phyloP scores from a whole-genome alignment of 805 yeast genomes.

The Torulaspora maleeae region DNA sequence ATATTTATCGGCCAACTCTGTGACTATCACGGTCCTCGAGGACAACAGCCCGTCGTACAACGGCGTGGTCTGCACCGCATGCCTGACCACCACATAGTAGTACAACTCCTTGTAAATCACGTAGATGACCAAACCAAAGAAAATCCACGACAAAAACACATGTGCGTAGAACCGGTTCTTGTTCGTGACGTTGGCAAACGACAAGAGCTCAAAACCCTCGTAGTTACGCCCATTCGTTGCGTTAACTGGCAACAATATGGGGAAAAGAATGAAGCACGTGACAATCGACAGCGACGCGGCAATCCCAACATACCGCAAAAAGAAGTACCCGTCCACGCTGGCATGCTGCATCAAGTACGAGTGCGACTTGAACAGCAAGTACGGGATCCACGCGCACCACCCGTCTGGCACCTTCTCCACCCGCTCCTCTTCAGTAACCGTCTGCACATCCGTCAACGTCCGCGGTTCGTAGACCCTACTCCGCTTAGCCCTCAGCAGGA shows the following conservation, averaged over 20 bases:
- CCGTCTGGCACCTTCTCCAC: constrained; percentile 67
- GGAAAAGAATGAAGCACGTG: constrained; percentile 56
- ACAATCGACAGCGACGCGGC: constrained; percentile 49
- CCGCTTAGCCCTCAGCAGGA: constrained; percentile 58
- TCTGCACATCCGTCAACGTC: constrained; percentile 40
- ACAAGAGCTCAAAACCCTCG: constrained; percentile 58
- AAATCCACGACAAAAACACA: constrained; percentile 69
- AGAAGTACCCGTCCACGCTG: constrained; percentile 75
- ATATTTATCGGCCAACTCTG: constrained; percentile 54
- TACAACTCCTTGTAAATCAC: constrained; percentile 70
- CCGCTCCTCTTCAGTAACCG: constrained; percentile 41
- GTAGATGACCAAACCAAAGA: constrained; percentile 60
- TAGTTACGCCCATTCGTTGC: constrained; percentile 59
- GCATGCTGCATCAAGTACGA: constrained; percentile 61
- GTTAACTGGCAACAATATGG: constrained; percentile 67
- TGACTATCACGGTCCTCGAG: constrained; percentile 67
- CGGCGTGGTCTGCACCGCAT: constrained; percentile 68
- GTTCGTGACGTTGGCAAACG: constrained; percentile 58
- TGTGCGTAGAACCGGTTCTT: constrained; percentile 69
- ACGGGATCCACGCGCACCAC: constrained; percentile 54
- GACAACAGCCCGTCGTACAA: constrained; percentile 63
- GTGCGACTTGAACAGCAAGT: constrained; percentile 51
- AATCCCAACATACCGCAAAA: constrained; percentile 57
- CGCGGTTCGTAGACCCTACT: constrained; percentile 81
- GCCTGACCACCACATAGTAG: constrained; percentile 67